These are phyloP conservation scores for Aureobasidium sp. DNA, from an alignment of 2,329 filamentous ascomycete species.

Conservation along the genomic window DNA sequence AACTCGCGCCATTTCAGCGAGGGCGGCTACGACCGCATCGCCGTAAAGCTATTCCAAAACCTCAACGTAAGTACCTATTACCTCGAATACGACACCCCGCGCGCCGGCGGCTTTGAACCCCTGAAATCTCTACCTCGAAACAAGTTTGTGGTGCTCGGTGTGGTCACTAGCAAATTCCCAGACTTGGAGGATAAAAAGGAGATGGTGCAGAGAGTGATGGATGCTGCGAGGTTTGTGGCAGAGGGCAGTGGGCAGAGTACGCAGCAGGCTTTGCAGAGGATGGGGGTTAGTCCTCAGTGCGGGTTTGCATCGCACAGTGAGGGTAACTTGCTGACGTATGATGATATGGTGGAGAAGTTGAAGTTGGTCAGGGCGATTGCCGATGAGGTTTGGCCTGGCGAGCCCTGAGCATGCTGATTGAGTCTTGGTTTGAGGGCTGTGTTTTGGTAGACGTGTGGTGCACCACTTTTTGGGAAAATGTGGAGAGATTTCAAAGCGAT, in stretches of 20 bases:
- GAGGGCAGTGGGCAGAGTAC: conserved; percentile 53
- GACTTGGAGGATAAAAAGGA: conserved; percentile 40
- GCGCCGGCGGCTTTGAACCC: conserved; percentile 43
- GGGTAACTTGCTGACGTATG: conserved; percentile 58
- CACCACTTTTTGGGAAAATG: too few relatives aligned
- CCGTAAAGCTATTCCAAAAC: conserved; percentile 30
- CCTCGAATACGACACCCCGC: conserved; percentile 40
- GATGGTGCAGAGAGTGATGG: conserved; percentile 40
- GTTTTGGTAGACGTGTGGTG: too few relatives aligned
- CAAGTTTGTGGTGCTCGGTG: conserved; percentile 43
- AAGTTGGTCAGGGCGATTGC: conserved; percentile 64
- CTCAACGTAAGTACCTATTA: conserved; percentile 32
- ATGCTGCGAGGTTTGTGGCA: conserved; percentile 59
- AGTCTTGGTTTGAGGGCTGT: too few relatives aligned
- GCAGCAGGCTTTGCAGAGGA: conserved; percentile 61
- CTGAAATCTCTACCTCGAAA: conserved; percentile 38
- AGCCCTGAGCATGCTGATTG: conserved; percentile 32
- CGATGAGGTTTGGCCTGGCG: conserved; percentile 61
- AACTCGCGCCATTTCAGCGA: conserved; percentile 42
- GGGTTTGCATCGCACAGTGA: conserved; percentile 60
- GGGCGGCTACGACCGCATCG: conserved; percentile 42
- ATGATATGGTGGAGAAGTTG: conserved; percentile 69
- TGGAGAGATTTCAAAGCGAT: too few relatives aligned
- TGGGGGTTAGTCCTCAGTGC: conserved; percentile 60
- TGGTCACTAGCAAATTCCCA: conserved; percentile 42